These are phyloP conservation scores for Citrus sp. DNA, from an alignment of 345 rosid species.

Conservation along the genomic window DNA sequence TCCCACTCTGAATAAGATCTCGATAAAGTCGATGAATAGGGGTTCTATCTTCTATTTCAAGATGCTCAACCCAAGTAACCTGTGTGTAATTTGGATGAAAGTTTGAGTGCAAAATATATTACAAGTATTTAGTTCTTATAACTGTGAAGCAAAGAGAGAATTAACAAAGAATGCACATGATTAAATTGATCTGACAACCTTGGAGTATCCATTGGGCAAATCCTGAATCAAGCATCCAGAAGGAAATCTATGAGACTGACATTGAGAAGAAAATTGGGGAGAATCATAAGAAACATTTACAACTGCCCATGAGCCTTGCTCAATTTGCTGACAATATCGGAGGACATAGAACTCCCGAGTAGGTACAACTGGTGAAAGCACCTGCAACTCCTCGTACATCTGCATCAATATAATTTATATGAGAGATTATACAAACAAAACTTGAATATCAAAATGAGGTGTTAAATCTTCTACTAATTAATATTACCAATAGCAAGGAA, in stretches of 20 bases:
- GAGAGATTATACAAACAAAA: constrained; percentile 2
- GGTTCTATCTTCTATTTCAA: constrained; percentile 72
- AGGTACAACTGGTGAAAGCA: constrained; percentile 75
- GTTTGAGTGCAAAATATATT: background rate
- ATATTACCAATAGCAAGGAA: constrained; percentile 74
- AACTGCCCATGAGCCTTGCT: constrained; percentile 87
- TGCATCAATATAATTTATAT: constrained; percentile 19
- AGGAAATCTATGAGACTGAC: constrained; percentile 61
- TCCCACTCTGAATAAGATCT: constrained; percentile 60
- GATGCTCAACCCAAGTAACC: constrained; percentile 96
- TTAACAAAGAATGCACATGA: constrained; percentile 7
- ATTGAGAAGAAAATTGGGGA: constrained; percentile 64
- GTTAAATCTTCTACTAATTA: background rate
- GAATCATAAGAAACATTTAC: constrained; percentile 83
- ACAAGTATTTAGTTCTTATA: background rate
- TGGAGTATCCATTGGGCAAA: constrained; percentile 92
- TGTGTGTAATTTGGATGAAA: constrained; percentile 21
- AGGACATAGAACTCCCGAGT: constrained; percentile 79
- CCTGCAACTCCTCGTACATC: constrained; percentile 91
- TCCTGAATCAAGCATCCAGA: constrained; percentile 98
- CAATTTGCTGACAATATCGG: constrained; percentile 85
- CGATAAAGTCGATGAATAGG: constrained; percentile 54
- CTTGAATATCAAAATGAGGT: background rate
- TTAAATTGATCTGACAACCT: constrained; percentile 43
- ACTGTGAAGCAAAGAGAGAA: background rate